Evolutionary conservation across 2,329 filamentous ascomycete species (phyloP).

Genomic region (Neonectria punicea): DNA sequence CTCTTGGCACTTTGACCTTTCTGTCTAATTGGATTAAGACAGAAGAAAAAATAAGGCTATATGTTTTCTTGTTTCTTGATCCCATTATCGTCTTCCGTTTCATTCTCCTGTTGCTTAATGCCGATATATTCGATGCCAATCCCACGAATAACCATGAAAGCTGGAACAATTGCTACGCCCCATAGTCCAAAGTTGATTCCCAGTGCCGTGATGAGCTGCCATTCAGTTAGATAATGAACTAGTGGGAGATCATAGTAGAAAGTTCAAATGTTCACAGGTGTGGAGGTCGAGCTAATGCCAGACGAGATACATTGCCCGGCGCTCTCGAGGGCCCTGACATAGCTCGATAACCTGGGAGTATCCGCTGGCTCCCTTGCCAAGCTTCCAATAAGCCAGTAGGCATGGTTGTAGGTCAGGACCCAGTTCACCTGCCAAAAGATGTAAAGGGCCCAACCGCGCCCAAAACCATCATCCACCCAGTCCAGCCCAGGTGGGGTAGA

Average conservation of each 20-base stretch:
- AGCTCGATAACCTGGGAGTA: conserved; percentile 5
- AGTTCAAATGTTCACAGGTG: conserved; percentile 5
- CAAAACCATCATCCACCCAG: conserved; percentile 41
- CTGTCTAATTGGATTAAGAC: too few relatives aligned
- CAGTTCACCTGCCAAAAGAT: conserved; percentile 48
- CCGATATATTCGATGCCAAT: background rate
- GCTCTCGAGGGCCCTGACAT: conserved; percentile 16
- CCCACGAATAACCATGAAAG: background rate
- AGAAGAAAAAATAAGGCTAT: background rate
- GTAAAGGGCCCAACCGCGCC: conserved; percentile 42
- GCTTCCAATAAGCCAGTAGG: conserved; percentile 47
- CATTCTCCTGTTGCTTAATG: background rate
- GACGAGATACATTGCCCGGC: conserved; percentile 18
- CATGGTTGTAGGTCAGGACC: conserved; percentile 47
- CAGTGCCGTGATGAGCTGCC: conserved; percentile 14
- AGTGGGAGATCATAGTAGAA: background rate
- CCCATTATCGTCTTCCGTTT: background rate
- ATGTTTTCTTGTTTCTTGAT: background rate
- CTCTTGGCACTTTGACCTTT: too few relatives aligned
- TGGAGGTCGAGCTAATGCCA: conserved; percentile 20
- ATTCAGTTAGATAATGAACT: background rate
- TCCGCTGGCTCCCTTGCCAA: conserved; percentile 9
- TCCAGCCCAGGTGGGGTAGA: conserved; percentile 41
- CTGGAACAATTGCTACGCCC: conserved; percentile 12
- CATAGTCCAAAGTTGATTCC: conserved; percentile 21